Base-by-base conservation (phyloP, 805 yeast genomes). In the Jamesozyma jinghongensis region DNA sequence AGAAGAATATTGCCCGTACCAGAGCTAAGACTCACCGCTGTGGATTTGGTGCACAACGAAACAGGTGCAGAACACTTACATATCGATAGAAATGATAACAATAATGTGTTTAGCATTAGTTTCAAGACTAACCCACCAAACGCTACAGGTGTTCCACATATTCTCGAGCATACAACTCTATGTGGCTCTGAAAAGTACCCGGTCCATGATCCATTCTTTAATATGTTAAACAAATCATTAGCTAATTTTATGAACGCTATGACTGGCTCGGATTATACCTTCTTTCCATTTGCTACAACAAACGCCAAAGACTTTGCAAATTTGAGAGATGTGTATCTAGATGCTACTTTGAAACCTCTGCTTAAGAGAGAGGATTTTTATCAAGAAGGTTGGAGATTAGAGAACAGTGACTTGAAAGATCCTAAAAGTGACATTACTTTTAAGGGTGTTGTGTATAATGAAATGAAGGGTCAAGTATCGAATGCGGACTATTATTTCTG, bases 381-480 rank as follows among this genome's bases (percentile, higher is more conserved):
- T 47, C 98, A 92, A 66, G 98, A 92, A 65, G 98, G 98, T 29
- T 92, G 98, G 98, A 77, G 98, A 57, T 66, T 92, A 31, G 98
- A 92, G 61, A 76, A 85, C 49, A 74, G 73, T 40, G 71, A 69
- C 40, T 62, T 77, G 5, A 61, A 70, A 5, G 87, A 88, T 56
- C 65, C 67, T 13, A 44, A 52, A 0, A 70, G 85, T 12, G 83
- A 85, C 1, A 56, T 92, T 32, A 68, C 67, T 3, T 85, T 86
- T 62, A 92, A 92, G 62, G 98, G 98, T 35, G 98, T 92, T 27
- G 98, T 92, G 2, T 92, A 84, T 60, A 92, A 92, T 58, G 98
- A 92, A 65, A 92, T 92, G 98, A 92, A 92, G 63, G 98, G 98
- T 7, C 97, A 90, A 62, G 76, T 85, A 56, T 83, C 95, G 0